Base-by-base conservation (phyloP, 75 land plant genomes). In the Pseudotsuga menziesii region DNA sequence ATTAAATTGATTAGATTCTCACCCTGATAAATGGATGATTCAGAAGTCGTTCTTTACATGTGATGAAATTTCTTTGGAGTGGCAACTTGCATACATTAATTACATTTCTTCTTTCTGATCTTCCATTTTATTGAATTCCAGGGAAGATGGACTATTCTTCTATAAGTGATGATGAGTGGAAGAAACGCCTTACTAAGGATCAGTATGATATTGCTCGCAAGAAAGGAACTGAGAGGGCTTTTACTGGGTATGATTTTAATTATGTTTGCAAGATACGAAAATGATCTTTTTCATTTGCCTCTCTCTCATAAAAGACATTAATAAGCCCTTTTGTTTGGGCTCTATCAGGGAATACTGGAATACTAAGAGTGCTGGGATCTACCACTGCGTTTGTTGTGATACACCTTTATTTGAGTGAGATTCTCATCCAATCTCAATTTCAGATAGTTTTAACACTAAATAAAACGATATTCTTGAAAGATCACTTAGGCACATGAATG, bases 211-310 rank as follows among this genome's bases (percentile, higher is more conserved):
- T 95, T 12, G 77, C 96, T 69, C 82, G 98, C 3, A 83, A 95
- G 79, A 95, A 95, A 80, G 98, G 98, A 44, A 95, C 98, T 22
- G 98, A 95, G 78, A 93, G 96, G 71, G 89, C 98, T 62, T 95
- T 93, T 77, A 89, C 98, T 75, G 98, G 98, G 98, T 95, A 89
- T 75, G 84, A 5, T 61, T 61, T 25, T 11, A 25, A 55, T 56
- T 17, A 41, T 8, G 27, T 25, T 3, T 20, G 20, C 35, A 17
- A 44, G 19, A 29, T 48, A 61, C 26, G 64, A 23, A 25, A 61
- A 61, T 61, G 64, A 8, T 58, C 7, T n/a, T 57, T 57, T 57
- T 57, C 35, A 55, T 39, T 8, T 61, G 35, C 35, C 27, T 61
- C 29, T 61, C 54, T 48, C 54, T 48, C 62, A 56, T 57, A n/a